These are phyloP conservation scores for Tolypocladium nubicola DNA, from an alignment of 2,329 filamentous ascomycete genomes.

Conservation along the genomic window DNA sequence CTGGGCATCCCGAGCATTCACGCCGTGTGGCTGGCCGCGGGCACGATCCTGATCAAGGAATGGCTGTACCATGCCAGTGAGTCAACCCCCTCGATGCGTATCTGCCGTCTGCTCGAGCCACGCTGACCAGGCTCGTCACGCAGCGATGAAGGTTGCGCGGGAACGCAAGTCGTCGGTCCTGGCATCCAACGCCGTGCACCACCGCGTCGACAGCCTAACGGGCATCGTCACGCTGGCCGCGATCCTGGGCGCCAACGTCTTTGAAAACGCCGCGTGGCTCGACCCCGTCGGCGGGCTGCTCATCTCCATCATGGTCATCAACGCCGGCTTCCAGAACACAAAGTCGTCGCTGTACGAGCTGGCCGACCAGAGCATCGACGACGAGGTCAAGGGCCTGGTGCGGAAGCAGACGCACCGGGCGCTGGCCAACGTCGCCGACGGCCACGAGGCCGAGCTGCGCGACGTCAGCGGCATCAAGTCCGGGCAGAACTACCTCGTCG, in stretches of 20 bases:
- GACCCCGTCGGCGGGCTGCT: slow-evolving; percentile 88
- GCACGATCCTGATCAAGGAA: slow-evolving; percentile 87
- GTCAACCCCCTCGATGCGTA: too few species aligned
- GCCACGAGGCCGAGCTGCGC: slow-evolving; percentile 56
- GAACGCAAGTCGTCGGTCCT: slow-evolving; percentile 93
- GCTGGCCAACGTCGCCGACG: slow-evolving; percentile 41
- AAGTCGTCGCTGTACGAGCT: slow-evolving; percentile 73
- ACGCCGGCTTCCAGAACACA: slow-evolving; percentile 81
- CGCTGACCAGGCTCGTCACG: background rate
- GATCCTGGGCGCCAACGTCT: slow-evolving; percentile 80
- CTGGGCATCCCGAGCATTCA: slow-evolving; percentile 68
- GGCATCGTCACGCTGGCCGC: slow-evolving; percentile 85
- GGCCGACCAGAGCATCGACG: slow-evolving; percentile 81
- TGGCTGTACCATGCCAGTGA: slow-evolving; percentile 94
- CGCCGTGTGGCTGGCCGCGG: slow-evolving; percentile 86
- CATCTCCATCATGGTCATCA: slow-evolving; percentile 88
- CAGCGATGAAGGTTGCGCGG: slow-evolving; percentile 89
- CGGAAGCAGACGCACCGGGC: slow-evolving; percentile 52
- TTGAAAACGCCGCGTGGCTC: slow-evolving; percentile 80
- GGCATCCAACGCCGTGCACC: slow-evolving; percentile 91
- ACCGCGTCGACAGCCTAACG: slow-evolving; percentile 90
- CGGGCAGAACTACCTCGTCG: slow-evolving; percentile 91
- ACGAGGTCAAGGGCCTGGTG: slow-evolving; percentile 67
- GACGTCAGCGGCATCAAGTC: slow-evolving; percentile 87
- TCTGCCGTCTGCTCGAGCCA: too few species aligned